Percentiles rank a stretch among this genome's conserved stretches.
phyloP scores from a whole-genome alignment of 805 yeast species.

The Ogataea pilisensis region DNA sequence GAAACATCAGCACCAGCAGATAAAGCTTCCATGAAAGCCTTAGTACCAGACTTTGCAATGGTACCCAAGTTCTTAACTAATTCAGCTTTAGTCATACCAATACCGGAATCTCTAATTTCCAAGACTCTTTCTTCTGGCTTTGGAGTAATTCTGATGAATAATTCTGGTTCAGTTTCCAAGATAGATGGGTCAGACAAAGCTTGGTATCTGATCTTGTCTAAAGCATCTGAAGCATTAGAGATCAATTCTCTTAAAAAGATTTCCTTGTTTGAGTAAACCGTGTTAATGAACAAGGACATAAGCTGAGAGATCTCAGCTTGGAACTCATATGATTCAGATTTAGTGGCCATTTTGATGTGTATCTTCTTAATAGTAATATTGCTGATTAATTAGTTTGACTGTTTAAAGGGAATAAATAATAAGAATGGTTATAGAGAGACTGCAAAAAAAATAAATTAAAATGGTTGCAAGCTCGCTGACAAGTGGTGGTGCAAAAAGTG shows the following conservation, averaged over 20 bases:
- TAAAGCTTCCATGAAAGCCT: slow-evolving; percentile 98
- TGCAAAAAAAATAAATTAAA: too few species aligned
- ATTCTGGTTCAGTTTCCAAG: slow-evolving; percentile 92
- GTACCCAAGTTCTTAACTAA: slow-evolving; percentile 99
- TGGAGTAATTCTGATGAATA: slow-evolving; percentile 97
- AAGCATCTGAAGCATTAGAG: slow-evolving; percentile 98
- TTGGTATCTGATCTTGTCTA: slow-evolving; percentile 97
- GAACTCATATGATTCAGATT: slow-evolving; percentile 85
- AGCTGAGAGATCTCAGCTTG: slow-evolving; percentile 99
- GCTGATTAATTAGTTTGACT: too few species aligned
- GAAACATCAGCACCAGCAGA: slow-evolving; percentile 99
- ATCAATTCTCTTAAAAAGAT: slow-evolving; percentile 98
- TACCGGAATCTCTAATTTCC: slow-evolving; percentile 99
- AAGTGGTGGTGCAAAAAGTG: too few species aligned
- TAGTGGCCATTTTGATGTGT: slow-evolving; percentile 27
- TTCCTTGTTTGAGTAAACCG: slow-evolving; percentile 99
- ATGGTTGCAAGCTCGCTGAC: too few species aligned
- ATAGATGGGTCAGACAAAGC: slow-evolving; percentile 88
- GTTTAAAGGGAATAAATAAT: too few species aligned
- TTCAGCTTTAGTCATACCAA: slow-evolving; percentile 99
- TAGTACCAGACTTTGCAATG: slow-evolving; percentile 99
- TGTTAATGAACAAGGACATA: slow-evolving; percentile 99
- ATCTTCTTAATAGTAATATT: too few species aligned
- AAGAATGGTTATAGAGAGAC: too few species aligned
- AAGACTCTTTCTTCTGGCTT: slow-evolving; percentile 88